Percentiles rank a stretch among this genome's conserved stretches.
Evolutionary conservation across 257 asterid species (phyloP).

Genomic region (Leptodermis oblonga): DNA sequence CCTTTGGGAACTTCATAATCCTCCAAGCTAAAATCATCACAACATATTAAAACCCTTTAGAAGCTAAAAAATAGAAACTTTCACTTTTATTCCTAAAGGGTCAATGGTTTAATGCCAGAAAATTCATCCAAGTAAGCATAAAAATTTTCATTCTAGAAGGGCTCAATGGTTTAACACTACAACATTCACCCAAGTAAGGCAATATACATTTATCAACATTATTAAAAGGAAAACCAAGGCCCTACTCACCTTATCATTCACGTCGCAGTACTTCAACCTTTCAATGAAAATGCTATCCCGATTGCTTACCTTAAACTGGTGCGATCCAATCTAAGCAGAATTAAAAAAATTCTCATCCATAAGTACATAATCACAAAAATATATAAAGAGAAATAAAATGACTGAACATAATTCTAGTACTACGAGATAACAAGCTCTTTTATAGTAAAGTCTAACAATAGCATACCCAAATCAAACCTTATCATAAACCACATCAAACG

Average conservation of each 20-base stretch:
- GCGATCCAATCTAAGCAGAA: constrained; percentile 74
- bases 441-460: too few species aligned
- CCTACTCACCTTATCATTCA: constrained; percentile 78
- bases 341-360: background rate
- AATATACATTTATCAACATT: background rate
- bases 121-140: background rate
- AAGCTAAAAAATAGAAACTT: background rate
- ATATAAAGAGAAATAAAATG: background rate
- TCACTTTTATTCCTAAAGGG: background rate
- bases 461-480: too few species aligned
- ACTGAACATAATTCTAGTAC: background rate
- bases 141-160: background rate
- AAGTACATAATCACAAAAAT: background rate
- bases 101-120: background rate
- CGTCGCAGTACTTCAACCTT: constrained; percentile 77
- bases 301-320: constrained; percentile 94
- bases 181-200: background rate
- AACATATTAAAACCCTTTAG: background rate
- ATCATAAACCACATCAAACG: too few species aligned
- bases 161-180: background rate
- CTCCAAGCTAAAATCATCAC: background rate
- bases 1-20: background rate
- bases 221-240: background rate
- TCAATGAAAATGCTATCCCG: constrained; percentile 70
- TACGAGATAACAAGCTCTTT: background rate